phyloP scores from a whole-genome alignment of 2,329 filamentous ascomycete genomes.

The Neurospora sp. region DNA sequence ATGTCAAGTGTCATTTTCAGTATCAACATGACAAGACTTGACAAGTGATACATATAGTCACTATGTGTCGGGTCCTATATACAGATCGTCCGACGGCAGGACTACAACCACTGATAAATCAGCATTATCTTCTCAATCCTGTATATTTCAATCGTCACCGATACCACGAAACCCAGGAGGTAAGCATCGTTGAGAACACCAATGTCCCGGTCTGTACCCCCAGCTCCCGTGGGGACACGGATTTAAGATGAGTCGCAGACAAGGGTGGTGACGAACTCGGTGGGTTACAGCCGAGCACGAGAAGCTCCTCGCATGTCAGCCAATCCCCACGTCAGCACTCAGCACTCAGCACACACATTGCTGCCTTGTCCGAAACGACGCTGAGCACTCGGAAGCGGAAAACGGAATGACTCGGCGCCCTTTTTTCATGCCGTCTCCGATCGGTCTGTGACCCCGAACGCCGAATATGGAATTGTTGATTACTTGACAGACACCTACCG shows the following conservation, averaged over 20 bases:
- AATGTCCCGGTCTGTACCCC: not conserved
- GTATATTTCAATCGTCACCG: not conserved
- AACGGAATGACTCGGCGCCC: not conserved
- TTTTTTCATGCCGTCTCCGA: not conserved
- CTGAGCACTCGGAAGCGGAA: not conserved
- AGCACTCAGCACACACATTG: not conserved
- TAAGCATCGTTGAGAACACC: not conserved
- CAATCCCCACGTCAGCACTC: not conserved
- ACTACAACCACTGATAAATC: not conserved
- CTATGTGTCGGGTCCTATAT: not conserved
- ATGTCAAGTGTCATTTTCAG: not conserved
- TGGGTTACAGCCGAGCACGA: not conserved
- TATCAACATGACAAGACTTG: not conserved
- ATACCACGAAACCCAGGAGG: not conserved
- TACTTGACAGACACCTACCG: not conserved
- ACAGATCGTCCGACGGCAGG: not conserved
- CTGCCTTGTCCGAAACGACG: not conserved
- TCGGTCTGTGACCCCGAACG: not conserved
- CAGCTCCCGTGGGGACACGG: not conserved
- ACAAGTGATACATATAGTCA: not conserved
- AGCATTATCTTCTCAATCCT: not conserved
- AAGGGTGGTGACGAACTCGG: not conserved
- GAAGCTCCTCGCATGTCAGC: not conserved
- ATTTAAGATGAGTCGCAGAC: not conserved
- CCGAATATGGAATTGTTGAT: not conserved